Percentiles rank a stretch among this genome's conserved stretches.
Evolutionary conservation across 2,329 filamentous ascomycete genomes (phyloP).

Genomic region (Fusarium sp.): DNA sequence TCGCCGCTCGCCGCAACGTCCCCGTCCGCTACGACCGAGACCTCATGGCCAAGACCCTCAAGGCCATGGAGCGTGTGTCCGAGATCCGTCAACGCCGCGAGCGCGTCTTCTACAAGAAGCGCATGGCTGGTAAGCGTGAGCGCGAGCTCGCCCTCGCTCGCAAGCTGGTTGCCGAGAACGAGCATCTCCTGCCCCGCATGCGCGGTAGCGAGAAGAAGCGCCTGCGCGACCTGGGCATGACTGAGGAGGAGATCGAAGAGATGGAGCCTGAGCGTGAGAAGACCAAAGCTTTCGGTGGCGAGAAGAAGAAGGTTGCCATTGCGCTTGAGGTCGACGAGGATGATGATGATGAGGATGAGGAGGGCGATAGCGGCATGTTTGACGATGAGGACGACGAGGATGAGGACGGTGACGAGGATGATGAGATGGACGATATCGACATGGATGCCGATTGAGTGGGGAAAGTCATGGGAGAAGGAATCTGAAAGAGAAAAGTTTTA

Average conservation of each 20-base stretch:
- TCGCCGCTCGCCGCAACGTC: conserved; percentile 92
- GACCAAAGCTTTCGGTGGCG: conserved; percentile 58
- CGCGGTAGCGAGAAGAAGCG: conserved; percentile 71
- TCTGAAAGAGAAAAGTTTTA: conserved; percentile 22
- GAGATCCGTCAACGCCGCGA: conserved; percentile 89
- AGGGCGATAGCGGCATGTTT: conserved; percentile 44
- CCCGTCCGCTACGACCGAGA: conserved; percentile 97
- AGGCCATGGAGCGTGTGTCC: conserved; percentile 89
- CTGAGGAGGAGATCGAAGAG: conserved; percentile 64
- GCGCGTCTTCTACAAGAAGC: conserved; percentile 91
- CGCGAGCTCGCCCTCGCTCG: conserved; percentile 82
- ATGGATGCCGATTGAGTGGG: conserved; percentile 46
- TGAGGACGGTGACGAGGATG: conserved; percentile 51
- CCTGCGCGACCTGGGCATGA: conserved; percentile 65
- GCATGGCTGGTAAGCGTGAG: conserved; percentile 91
- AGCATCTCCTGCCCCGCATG: conserved; percentile 87
- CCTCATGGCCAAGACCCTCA: conserved; percentile 85
- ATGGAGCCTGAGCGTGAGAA: conserved; percentile 56
- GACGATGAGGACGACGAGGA: conserved; percentile 54
- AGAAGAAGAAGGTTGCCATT: conserved; percentile 56
- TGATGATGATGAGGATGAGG: conserved; percentile 52
- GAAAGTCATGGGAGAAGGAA: not conserved
- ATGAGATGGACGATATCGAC: conserved; percentile 51
- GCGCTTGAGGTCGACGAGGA: conserved; percentile 51
- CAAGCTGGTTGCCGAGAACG: conserved; percentile 90